These are phyloP conservation scores for Kodamaea plutei DNA, from an alignment of 1,139 yeast genomes.

Conservation along the genomic window DNA sequence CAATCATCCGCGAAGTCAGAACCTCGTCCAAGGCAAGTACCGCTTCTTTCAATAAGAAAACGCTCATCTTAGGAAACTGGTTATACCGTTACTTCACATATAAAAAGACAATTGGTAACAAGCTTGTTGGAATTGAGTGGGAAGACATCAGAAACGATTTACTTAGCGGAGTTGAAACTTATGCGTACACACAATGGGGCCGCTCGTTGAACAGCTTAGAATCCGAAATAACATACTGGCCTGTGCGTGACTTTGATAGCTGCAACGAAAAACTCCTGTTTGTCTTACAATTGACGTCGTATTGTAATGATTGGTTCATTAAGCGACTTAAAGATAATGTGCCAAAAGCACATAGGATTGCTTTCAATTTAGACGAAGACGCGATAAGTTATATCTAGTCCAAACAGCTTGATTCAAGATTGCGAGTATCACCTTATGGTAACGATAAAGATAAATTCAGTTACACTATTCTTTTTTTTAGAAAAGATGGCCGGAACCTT, in stretches of 20 bases:
- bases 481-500: too few relatives aligned
- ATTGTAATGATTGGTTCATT: slow-evolving; percentile 25
- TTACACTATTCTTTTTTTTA: too few relatives aligned
- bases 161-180: slow-evolving; percentile 34
- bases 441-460: too few relatives aligned
- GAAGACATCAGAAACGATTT: slow-evolving; percentile 42
- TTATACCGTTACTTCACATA: slow-evolving; percentile 36
- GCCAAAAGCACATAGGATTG: slow-evolving; percentile 3
- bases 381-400: slow-evolving; percentile 14
- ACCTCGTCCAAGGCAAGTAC: slow-evolving; percentile 29
- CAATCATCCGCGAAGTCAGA: slow-evolving; percentile 28
- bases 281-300: slow-evolving; percentile 25
- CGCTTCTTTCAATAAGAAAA: slow-evolving; percentile 27
- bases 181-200: slow-evolving; percentile 34
- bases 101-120: slow-evolving; percentile 36
- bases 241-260: slow-evolving; percentile 34
- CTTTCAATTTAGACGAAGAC: slow-evolving; percentile 28
- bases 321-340: slow-evolving; percentile 6
- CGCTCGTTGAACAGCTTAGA: slow-evolving; percentile 17
- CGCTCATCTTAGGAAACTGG: slow-evolving; percentile 30
- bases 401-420: too few relatives aligned
- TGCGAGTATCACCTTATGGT: too few relatives aligned
- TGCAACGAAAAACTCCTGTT: slow-evolving; percentile 31
- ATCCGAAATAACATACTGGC: slow-evolving; percentile 22
- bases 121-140: slow-evolving; percentile 43